phyloP scores from a whole-genome alignment of 208 protist genomes.

The Leishmania major region DNA sequence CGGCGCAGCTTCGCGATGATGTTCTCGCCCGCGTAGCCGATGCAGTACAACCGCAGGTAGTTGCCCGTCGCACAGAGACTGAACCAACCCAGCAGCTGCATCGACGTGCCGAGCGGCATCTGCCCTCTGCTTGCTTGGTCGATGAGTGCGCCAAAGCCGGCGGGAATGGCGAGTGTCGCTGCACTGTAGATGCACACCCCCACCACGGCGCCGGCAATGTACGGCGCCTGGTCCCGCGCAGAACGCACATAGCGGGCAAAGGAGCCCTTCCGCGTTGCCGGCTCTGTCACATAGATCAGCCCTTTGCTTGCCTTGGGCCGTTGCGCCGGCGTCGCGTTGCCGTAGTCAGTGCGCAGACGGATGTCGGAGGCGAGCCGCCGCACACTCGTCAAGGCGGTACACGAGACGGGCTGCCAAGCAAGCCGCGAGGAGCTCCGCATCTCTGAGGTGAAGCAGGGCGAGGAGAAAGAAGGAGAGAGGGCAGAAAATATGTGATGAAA shows the following conservation, averaged over 20 bases:
- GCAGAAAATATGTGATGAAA: neutral
- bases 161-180: slow-evolving; percentile 84
- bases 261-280: slow-evolving; percentile 48
- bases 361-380: slow-evolving; percentile 39
- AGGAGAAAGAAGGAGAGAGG: neutral
- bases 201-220: slow-evolving; percentile 66
- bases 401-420: slow-evolving; percentile 57
- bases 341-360: slow-evolving; percentile 74
- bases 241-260: slow-evolving; percentile 67
- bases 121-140: slow-evolving; percentile 82
- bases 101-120: slow-evolving; percentile 75
- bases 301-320: slow-evolving; percentile 47
- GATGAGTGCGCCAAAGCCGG: slow-evolving; percentile 82
- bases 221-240: slow-evolving; percentile 49
- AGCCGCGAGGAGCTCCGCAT: slow-evolving; percentile 54
- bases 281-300: slow-evolving; percentile 73
- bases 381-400: slow-evolving; percentile 13
- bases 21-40: slow-evolving; percentile 75
- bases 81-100: slow-evolving; percentile 82
- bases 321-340: slow-evolving; percentile 64
- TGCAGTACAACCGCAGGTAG: slow-evolving; percentile 69
- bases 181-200: slow-evolving; percentile 77
- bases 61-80: slow-evolving; percentile 68
- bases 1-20: slow-evolving; percentile 77
- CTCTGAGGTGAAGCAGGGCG: neutral